Conservation (phyloP, 2,329 filamentous ascomycete species). For the Exophiala viscosa region DNA sequence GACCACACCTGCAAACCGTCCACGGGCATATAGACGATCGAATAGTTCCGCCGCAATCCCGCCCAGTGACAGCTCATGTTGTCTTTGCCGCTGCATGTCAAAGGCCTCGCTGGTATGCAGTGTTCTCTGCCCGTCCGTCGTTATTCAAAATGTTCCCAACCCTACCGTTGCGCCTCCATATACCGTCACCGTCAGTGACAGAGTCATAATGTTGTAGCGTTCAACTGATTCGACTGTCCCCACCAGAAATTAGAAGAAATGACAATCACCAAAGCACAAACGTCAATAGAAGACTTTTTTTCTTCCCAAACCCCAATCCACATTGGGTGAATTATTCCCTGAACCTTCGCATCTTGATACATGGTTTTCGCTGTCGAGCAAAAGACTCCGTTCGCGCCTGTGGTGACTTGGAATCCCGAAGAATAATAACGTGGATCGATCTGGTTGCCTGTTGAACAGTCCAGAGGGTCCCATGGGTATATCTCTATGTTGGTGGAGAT, state of each 20-base stretch:
- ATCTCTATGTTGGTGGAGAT: constrained; percentile 16
- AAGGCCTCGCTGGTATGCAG: no score
- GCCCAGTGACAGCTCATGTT: no score
- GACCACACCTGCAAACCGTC: no score
- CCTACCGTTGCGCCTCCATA: background rate
- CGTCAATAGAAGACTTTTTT: constrained; percentile 13
- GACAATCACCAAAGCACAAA: background rate
- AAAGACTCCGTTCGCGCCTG: background rate
- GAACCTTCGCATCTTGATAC: constrained; percentile 1
- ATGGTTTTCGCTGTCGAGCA: background rate
- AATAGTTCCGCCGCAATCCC: no score
- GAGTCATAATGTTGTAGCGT: constrained; percentile 5
- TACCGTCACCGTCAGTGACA: background rate
- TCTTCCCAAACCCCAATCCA: constrained; percentile 5
- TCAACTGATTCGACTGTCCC: background rate
- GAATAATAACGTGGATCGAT: background rate
- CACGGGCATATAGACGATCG: no score
- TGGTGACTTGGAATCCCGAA: background rate
- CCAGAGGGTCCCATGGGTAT: constrained; percentile 11
- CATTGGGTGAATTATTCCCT: constrained; percentile 1
- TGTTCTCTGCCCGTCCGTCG: no score
- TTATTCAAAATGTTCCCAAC: background rate
- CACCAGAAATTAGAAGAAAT: background rate
- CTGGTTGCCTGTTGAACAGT: background rate
- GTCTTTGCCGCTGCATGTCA: no score